Conservation (phyloP, 768 basidiomycete species). For the Russula earlei region DNA sequence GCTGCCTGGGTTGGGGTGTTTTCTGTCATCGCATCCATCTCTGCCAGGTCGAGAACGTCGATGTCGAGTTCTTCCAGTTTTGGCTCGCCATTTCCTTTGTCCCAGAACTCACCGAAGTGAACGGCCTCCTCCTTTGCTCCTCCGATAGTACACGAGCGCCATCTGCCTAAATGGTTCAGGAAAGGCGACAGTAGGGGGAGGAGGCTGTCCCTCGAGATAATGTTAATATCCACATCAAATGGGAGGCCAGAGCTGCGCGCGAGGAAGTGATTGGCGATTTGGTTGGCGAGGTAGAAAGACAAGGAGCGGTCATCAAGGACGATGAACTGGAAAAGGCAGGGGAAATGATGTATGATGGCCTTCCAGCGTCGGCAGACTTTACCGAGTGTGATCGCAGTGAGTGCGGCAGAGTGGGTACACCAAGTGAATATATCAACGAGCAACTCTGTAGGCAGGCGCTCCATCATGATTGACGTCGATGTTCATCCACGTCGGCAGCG, state of each 20-base stretch:
- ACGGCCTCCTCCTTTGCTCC: conserved; percentile 27
- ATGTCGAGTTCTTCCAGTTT: conserved; percentile 23
- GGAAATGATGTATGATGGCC: conserved; percentile 41
- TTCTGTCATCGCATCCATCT: conserved; percentile 12
- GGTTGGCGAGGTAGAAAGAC: conserved; percentile 31
- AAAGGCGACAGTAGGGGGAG: conserved; percentile 58
- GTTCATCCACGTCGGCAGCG: too few relatives aligned
- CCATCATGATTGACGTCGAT: too few relatives aligned
- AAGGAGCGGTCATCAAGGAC: conserved; percentile 37
- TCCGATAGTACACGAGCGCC: conserved; percentile 42
- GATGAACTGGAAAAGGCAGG: conserved; percentile 53
- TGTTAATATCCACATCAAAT: conserved; percentile 45
- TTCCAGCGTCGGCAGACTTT: conserved; percentile 54
- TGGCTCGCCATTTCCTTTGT: conserved; percentile 11
- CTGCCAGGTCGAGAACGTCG: conserved; percentile 17
- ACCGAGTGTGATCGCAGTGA: conserved; percentile 40
- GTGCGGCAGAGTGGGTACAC: conserved; percentile 28
- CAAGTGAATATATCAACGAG: conserved; percentile 50
- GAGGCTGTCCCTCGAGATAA: conserved; percentile 40
- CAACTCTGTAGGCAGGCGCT: conserved; percentile 47
- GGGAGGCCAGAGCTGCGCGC: conserved; percentile 42
- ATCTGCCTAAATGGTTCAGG: conserved; percentile 46
- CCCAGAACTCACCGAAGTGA: conserved; percentile 25
- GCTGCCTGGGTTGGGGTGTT: background rate
- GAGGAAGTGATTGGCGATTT: conserved; percentile 46